These are phyloP conservation scores for Fragaria ananassa DNA, from an alignment of 306 rosid species.

Conservation along the genomic window DNA sequence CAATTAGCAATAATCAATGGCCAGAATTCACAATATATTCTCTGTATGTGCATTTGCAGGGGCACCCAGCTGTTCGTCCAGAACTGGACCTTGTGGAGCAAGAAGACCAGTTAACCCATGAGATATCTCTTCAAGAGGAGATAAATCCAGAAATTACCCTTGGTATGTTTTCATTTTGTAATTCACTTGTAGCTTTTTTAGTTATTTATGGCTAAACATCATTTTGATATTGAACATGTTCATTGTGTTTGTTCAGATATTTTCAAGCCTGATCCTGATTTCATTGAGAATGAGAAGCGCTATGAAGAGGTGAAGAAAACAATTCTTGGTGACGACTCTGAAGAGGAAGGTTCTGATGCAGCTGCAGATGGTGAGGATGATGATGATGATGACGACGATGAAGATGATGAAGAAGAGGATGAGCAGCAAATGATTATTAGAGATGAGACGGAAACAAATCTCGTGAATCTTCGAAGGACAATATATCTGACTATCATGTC, in stretches of 20 bases:
- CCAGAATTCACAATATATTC: conserved; percentile 1
- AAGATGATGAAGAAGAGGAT: conserved; percentile 60
- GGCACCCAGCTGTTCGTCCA: conserved; percentile 62
- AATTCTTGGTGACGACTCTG: conserved; percentile 71
- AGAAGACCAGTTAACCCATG: conserved; percentile 62
- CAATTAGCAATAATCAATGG: conserved; percentile 11
- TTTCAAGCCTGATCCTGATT: conserved; percentile 75
- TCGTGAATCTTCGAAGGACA: conserved; percentile 83
- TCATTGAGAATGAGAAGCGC: conserved; percentile 67
- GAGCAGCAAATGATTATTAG: conserved; percentile 70
- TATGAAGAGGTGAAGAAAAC: conserved; percentile 77
- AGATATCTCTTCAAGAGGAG: conserved; percentile 49
- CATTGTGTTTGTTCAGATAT: conserved; percentile 45
- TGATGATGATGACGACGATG: conserved; percentile 27
- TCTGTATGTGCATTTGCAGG: conserved; percentile 32
- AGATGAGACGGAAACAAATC: conserved; percentile 94
- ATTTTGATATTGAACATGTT: background rate
- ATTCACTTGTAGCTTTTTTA: conserved; percentile 16
- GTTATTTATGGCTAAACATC: conserved; percentile 7
- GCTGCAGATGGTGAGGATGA: conserved; percentile 43
- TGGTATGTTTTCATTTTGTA: conserved; percentile 32
- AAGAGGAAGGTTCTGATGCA: conserved; percentile 62
- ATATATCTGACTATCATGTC: conserved; percentile 94
- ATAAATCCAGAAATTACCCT: conserved; percentile 46
- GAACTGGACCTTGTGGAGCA: conserved; percentile 58